Percentiles rank a stretch among this genome's conserved stretches.
Evolutionary conservation across 495 filamentous ascomycete genomes (phyloP).

Genomic region (Xylaria longipes): DNA sequence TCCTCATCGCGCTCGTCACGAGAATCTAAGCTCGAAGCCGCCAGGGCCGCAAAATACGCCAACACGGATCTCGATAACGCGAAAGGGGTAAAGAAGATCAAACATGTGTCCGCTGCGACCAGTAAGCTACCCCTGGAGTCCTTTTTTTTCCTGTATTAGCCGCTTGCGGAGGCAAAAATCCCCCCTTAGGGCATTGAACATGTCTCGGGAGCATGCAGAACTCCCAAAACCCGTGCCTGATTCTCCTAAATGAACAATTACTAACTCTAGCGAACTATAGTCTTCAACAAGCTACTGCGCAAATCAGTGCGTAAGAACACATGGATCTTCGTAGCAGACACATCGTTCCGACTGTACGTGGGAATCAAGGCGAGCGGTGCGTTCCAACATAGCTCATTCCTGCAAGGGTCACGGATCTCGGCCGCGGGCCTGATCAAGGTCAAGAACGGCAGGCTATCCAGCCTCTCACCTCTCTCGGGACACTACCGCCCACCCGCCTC

Average conservation of each 20-base stretch:
- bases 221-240: no score
- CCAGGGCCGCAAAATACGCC: constrained; percentile 57
- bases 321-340: constrained; percentile 93
- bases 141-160: no score
- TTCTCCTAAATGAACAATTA: no score
- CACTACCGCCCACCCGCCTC: constrained; percentile 84
- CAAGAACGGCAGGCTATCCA: constrained; percentile 72
- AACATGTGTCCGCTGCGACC: constrained; percentile 69
- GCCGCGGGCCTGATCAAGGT: constrained; percentile 88
- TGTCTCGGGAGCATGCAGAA: no score
- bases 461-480: constrained; percentile 67
- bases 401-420: constrained; percentile 79
- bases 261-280: no score
- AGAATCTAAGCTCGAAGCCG: constrained; percentile 43
- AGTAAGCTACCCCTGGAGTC: no score
- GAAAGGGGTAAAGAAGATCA: constrained; percentile 67
- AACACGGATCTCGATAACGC: constrained; percentile 60
- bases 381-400: constrained; percentile 90
- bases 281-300: constrained; percentile 75
- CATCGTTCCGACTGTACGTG: constrained; percentile 83
- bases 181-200: no score
- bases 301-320: constrained; percentile 76
- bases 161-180: no score
- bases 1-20: constrained; percentile 20
- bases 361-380: constrained; percentile 88